Evolutionary conservation across 1,139 yeast genomes (phyloP), one percentile per base, ranked within the genome.

Genomic region (Candida sp.): DNA sequence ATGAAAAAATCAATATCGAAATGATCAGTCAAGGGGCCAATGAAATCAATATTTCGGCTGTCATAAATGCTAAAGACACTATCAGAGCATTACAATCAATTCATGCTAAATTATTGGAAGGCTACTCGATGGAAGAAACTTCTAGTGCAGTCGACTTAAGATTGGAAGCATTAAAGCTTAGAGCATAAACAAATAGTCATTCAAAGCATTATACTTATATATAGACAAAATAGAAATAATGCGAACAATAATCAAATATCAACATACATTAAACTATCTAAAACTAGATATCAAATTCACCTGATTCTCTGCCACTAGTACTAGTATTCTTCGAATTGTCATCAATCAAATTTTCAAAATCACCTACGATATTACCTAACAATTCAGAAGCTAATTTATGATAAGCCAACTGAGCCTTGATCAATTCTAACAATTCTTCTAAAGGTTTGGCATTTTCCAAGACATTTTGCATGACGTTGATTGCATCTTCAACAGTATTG

Each of bases 21-120:
- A 93, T 93, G 99, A 93, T 93, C 60, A 82, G 91, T 45, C 99
- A 93, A 73, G 99, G 99, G 53, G 97, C 99, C 30, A 91, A 93
- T 60, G 99, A 93, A 67, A 93, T 93, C 56, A 93, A 93, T 64
- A 93, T 93, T 44, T 87, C 96, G 34, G 95, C 98, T 48, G 99
- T 93, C 45, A 89, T 93, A 48, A 88, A 86, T 52, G 90, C 87
- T 53, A 70, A 72, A 47, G 95, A 93, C 58, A 84, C 96, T 9
- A 70, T 89, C 39, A 84, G 88, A 61, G 98, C 98, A 2, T 75
- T 93, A 51, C 82, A 83, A 58, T 85, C 93, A 4, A 82, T 93
- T 48, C 99, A 93, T 60, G 87, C 86, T 42, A 82, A 80, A 48
- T 68, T 93, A 49, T 69, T 93, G 51, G 85, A 84, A 57, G 75